phyloP scores from a whole-genome alignment of 352 stramenopile species.

The Phytopythium montanum region DNA sequence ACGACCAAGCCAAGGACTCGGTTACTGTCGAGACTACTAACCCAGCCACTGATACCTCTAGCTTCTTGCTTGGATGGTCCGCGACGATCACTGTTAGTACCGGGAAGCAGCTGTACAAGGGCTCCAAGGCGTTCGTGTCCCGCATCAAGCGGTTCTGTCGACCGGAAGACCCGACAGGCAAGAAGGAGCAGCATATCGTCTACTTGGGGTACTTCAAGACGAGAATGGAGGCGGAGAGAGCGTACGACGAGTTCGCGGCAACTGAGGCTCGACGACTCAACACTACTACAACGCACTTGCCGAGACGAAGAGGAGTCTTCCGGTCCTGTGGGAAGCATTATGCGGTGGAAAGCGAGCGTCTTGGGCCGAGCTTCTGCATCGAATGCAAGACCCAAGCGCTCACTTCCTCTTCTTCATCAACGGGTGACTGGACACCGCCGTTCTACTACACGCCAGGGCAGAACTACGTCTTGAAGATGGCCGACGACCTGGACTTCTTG shows the following conservation, averaged over 20 bases:
- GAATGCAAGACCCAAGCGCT: constrained; percentile 66
- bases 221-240: constrained; percentile 58
- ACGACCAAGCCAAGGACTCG: constrained; percentile 15
- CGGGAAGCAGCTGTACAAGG: constrained; percentile 59
- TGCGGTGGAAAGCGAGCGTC: constrained; percentile 70
- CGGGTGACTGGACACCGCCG: constrained; percentile 52
- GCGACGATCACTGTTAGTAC: constrained; percentile 66
- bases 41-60: constrained; percentile 10
- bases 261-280: constrained; percentile 63
- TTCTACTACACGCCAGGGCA: constrained; percentile 55
- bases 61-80: constrained; percentile 49
- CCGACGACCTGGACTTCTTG: constrained; percentile 68
- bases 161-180: constrained; percentile 44
- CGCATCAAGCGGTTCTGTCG: constrained; percentile 73
- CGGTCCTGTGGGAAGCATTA: constrained; percentile 80
- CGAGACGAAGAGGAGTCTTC: constrained; percentile 53
- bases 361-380: constrained; percentile 67
- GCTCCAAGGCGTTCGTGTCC: constrained; percentile 65
- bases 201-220: constrained; percentile 73
- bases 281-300: constrained; percentile 53
- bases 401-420: constrained; percentile 24
- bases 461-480: constrained; percentile 82
- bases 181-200: constrained; percentile 53
- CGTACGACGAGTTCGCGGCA: constrained; percentile 63
- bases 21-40: background rate